These are phyloP conservation scores for Floccularia luteovirens DNA, from an alignment of 768 basidiomycete species.

Conservation along the genomic window DNA sequence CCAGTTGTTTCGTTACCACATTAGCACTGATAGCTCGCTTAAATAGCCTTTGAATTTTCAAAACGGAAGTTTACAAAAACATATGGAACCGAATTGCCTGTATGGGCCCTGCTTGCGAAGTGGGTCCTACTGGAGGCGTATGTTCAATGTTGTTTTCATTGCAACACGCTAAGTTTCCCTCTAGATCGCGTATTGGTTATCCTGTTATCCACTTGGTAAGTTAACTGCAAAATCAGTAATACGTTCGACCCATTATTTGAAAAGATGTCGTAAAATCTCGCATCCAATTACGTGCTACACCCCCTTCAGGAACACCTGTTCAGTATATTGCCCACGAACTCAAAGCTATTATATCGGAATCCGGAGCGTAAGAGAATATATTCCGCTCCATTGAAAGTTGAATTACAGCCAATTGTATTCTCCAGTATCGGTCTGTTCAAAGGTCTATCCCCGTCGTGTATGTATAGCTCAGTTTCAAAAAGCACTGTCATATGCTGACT, in stretches of 20 bases:
- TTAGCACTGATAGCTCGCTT: constrained; percentile 2
- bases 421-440: constrained; percentile 58
- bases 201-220: constrained; percentile 82
- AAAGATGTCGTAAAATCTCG: constrained; percentile 89
- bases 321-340: constrained; percentile 74
- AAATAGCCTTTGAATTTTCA: constrained; percentile 77
- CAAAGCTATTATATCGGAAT: constrained; percentile 57
- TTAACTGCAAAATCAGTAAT: background rate
- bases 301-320: constrained; percentile 66
- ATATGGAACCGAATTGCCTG: constrained; percentile 66
- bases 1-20: background rate
- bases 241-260: background rate
- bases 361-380: constrained; percentile 50
- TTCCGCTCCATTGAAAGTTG: background rate
- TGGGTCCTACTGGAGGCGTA: constrained; percentile 78
- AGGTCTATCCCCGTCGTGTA: constrained; percentile 72
- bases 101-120: constrained; percentile 82
- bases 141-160: constrained; percentile 16
- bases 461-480: constrained; percentile 43
- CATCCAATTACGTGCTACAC: constrained; percentile 69
- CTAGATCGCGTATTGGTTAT: constrained; percentile 87
- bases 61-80: constrained; percentile 65
- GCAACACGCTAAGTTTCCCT: constrained; percentile 3
- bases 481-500: constrained; percentile 22
- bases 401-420: background rate